Percentiles rank a stretch among this genome's conserved stretches.
phyloP scores from a whole-genome alignment of 768 basidiomycete genomes.

The Termitomyces bulborhizus region DNA sequence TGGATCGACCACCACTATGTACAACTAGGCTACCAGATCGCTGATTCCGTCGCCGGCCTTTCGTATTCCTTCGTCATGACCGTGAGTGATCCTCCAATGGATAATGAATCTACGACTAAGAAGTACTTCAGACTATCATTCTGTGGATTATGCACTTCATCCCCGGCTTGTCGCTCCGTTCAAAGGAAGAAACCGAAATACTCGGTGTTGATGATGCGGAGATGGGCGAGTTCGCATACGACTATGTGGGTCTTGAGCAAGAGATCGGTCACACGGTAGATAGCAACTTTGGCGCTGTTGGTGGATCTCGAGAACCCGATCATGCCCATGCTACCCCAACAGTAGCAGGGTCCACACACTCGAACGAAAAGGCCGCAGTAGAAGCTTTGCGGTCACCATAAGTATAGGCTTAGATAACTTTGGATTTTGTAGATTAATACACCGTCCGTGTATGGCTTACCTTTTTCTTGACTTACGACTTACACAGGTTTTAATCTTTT shows the following conservation, averaged over 20 bases:
- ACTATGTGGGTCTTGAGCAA: slow-evolving; percentile 75
- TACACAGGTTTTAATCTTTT: no score
- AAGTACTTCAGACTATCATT: slow-evolving; percentile 54
- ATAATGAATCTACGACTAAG: background rate
- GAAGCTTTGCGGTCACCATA: background rate
- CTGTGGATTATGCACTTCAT: slow-evolving; percentile 86
- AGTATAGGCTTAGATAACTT: background rate
- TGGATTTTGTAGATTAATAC: background rate
- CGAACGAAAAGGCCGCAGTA: slow-evolving; percentile 1
- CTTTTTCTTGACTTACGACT: background rate
- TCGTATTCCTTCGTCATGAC: slow-evolving; percentile 74
- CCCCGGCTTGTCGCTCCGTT: slow-evolving; percentile 72
- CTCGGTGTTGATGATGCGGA: slow-evolving; percentile 87
- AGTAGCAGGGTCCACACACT: background rate
- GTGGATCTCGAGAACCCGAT: slow-evolving; percentile 23
- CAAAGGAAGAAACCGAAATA: slow-evolving; percentile 58
- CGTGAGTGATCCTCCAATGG: slow-evolving; percentile 30
- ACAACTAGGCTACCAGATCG: slow-evolving; percentile 85
- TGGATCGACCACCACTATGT: slow-evolving; percentile 82
- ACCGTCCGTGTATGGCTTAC: background rate
- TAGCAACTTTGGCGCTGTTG: slow-evolving; percentile 12
- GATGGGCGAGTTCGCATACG: slow-evolving; percentile 87
- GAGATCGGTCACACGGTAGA: slow-evolving; percentile 36
- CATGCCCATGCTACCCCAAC: slow-evolving; percentile 10
- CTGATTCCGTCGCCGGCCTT: slow-evolving; percentile 61